Evolutionary conservation across 2,329 filamentous ascomycete genomes (phyloP).

Genomic region (Aureobasidium zeae): DNA sequence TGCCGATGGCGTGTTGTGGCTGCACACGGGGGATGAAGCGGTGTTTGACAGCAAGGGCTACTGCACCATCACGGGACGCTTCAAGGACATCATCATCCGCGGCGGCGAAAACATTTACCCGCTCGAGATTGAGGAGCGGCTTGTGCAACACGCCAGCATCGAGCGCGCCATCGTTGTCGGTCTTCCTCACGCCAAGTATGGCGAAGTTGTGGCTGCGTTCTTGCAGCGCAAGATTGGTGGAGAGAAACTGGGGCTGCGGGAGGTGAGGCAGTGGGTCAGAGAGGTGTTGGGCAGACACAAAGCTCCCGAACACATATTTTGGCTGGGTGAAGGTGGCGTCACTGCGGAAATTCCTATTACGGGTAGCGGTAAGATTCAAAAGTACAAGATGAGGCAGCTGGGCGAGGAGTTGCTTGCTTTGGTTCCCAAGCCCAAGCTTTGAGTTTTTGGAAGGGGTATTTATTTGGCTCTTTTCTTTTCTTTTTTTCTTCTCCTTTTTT

Average conservation of each 20-base stretch:
- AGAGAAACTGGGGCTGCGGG: slow-evolving; percentile 26
- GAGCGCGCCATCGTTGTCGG: slow-evolving; percentile 25
- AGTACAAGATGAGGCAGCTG: slow-evolving; percentile 29
- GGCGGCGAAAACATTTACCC: slow-evolving; percentile 58
- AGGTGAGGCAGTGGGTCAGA: slow-evolving; percentile 31
- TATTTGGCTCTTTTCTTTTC: neutral
- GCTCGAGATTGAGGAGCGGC: slow-evolving; percentile 26
- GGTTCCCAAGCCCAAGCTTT: slow-evolving; percentile 8
- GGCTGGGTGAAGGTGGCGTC: slow-evolving; percentile 49
- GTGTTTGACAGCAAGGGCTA: slow-evolving; percentile 38
- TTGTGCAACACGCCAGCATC: slow-evolving; percentile 23
- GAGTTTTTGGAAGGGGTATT: neutral
- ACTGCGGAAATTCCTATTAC: slow-evolving; percentile 32
- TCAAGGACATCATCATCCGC: slow-evolving; percentile 30
- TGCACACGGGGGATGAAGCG: slow-evolving; percentile 54
- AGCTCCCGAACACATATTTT: slow-evolving; percentile 64
- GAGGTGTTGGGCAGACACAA: slow-evolving; percentile 34
- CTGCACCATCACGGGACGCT: slow-evolving; percentile 29
- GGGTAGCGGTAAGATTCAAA: slow-evolving; percentile 38
- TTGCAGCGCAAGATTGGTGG: slow-evolving; percentile 27
- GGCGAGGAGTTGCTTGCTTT: slow-evolving; percentile 16
- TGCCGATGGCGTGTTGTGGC: slow-evolving; percentile 50
- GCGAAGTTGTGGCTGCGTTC: slow-evolving; percentile 26
- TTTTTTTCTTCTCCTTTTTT: neutral
- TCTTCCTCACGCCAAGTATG: slow-evolving; percentile 24